A percentile compares a stretch with the other conserved stretches of the same genome.
Conservation (phyloP, 352 stramenopile species). For the Phytophthora ramorum region DNA sequence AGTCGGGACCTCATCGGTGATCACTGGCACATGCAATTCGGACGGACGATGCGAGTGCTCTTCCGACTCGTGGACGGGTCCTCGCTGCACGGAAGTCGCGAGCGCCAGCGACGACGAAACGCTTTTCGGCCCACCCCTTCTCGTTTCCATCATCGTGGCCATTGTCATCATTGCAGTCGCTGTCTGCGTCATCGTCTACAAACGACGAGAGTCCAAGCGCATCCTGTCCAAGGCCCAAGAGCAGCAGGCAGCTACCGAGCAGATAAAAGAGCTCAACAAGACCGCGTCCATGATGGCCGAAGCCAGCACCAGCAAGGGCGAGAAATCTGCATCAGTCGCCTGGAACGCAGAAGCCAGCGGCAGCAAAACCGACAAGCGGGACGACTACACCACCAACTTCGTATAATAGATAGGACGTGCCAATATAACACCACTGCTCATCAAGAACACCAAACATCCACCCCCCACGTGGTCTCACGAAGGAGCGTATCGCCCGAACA, state of each 20-base stretch:
- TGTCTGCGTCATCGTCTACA: constrained; percentile 13
- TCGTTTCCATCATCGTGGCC: constrained; percentile 22
- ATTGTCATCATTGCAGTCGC: constrained; percentile 11
- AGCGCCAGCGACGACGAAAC: constrained; percentile 25
- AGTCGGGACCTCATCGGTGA: constrained; percentile 32
- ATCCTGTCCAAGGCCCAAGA: background rate
- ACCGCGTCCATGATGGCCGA: constrained; percentile 28
- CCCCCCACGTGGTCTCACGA: no score
- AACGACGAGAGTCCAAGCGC: constrained; percentile 11
- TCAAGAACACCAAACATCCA: no score
- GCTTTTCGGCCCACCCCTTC: constrained; percentile 26
- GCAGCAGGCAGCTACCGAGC: constrained; percentile 1
- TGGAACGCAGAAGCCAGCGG: constrained; percentile 12
- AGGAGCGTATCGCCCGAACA: no score
- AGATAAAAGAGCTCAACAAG: constrained; percentile 26
- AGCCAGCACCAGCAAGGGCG: constrained; percentile 1
- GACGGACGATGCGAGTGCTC: constrained; percentile 41
- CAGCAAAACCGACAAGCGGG: constrained; percentile 39
- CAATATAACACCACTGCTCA: no score
- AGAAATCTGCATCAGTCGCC: constrained; percentile 9
- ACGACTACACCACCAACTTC: constrained; percentile 46
- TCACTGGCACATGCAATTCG: constrained; percentile 40
- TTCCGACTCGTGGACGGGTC: constrained; percentile 48
- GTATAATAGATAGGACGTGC: constrained; percentile 17
- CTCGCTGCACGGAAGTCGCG: constrained; percentile 47